Base-by-base conservation (phyloP, 257 asterid species). In the Solanum gracilifrons region DNA sequence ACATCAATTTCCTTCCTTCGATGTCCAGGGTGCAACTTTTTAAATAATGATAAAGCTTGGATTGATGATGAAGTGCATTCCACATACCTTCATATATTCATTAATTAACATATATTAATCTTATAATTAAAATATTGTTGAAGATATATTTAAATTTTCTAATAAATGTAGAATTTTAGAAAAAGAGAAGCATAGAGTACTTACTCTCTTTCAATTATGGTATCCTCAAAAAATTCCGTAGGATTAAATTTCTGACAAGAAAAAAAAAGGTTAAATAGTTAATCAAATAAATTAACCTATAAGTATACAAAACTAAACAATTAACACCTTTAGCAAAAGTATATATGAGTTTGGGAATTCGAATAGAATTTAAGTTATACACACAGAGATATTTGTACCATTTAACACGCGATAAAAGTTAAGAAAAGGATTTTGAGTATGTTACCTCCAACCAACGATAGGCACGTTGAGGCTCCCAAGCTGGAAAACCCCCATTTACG, bases 61-160 rank as follows among this genome's bases (percentile, higher is more conserved):
- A 93, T 88, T 39, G 91, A 94, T 29, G 96, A 90, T 7, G 95
- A 86, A 25, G 98, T 92, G 90, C 96, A 92, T 84, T 94, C 98
- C 35, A 91, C 93, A 72, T 92, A 89, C 83, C 95, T 93, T 80
- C 13, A 41, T 36, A 84, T 58, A 21, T 82, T 29, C 32, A 32
- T 32, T 35, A 58, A 83, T 12, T 60, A 84, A 60, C 10, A n/a
- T n/a, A 64, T 25, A 64, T n/a, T 11, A 1, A 64, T 23, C 33
- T 41, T 64, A 62, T 84, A 62, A 16, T 9, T 11, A 83, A 41
- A 23, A 58, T 7, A 9, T 23, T 76, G 33, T 76, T 76, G 33
- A 76, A n/a, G 7, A n/a, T n/a, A 37, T 76, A 74, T 74, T 74
- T 74, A 20, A 74, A 76, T 76, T 46, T 62, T 18, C 13, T 20